A percentile compares a stretch with the other conserved stretches of the same genome.
Evolutionary conservation across 306 rosid genomes (phyloP).

Genomic region (Inga laurina): DNA sequence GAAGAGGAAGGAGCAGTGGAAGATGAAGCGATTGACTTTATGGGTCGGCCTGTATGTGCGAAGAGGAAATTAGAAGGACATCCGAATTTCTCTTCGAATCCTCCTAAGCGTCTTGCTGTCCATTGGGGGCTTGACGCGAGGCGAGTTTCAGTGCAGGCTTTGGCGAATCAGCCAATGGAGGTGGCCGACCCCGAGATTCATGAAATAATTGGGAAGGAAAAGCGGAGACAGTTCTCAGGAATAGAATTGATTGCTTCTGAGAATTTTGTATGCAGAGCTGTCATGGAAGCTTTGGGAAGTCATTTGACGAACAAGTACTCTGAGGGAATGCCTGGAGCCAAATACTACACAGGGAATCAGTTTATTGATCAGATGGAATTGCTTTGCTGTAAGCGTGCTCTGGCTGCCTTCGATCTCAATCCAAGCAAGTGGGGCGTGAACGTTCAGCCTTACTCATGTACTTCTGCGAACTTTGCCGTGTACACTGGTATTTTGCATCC

Average conservation of each 20-base stretch:
- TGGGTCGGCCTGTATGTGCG: conserved; percentile 53
- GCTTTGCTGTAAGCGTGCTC: conserved; percentile 34
- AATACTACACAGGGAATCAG: conserved; percentile 27
- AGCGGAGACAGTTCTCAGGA: conserved; percentile 55
- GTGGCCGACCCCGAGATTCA: conserved; percentile 64
- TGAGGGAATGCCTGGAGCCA: conserved; percentile 70
- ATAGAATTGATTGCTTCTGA: conserved; percentile 42
- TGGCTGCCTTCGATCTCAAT: conserved; percentile 37
- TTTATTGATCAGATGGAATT: conserved; percentile 47
- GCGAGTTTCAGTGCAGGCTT: conserved; percentile 45
- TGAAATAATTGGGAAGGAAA: conserved; percentile 66
- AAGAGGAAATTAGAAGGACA: not conserved
- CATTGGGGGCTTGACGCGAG: conserved; percentile 44
- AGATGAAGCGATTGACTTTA: conserved; percentile 58
- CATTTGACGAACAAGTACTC: conserved; percentile 75
- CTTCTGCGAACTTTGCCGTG: conserved; percentile 15
- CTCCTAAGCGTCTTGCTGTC: conserved; percentile 17
- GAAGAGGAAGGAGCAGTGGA: conserved; percentile 21
- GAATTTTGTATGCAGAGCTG: conserved; percentile 69
- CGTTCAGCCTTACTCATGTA: conserved; percentile 20
- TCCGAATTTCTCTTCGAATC: conserved; percentile 1
- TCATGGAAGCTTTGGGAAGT: conserved; percentile 74
- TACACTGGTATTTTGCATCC: conserved; percentile 14
- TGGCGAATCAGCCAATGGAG: conserved; percentile 58
- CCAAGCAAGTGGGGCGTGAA: conserved; percentile 56